These are phyloP conservation scores for Rutstroemia sp. DNA, from an alignment of 2,329 filamentous ascomycete species.

Conservation along the genomic window DNA sequence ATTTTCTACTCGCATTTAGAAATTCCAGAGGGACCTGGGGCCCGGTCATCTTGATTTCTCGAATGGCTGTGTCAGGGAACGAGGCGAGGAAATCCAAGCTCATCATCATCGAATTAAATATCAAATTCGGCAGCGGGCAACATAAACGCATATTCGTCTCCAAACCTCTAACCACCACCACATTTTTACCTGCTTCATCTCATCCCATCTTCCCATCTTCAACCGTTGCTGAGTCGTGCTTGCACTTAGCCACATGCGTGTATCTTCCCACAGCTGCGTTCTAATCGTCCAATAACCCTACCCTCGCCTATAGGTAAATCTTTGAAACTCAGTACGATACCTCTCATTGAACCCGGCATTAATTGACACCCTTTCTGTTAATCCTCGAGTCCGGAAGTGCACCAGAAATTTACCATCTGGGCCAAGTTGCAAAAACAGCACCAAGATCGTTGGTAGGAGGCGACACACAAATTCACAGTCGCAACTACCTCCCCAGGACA, in stretches of 20 bases:
- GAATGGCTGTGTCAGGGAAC: not conserved
- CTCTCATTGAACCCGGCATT: not conserved
- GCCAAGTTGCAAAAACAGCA: not conserved
- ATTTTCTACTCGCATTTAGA: not conserved
- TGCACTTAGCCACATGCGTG: conserved; percentile 1
- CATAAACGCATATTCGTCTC: conserved; percentile 10
- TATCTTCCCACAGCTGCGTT: not conserved
- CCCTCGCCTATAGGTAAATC: not conserved
- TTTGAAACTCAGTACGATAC: conserved; percentile 7
- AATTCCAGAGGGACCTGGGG: conserved; percentile 4
- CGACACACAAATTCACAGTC: not conserved
- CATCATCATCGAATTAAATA: conserved; percentile 11
- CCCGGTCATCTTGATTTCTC: conserved; percentile 4
- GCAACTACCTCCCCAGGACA: not conserved
- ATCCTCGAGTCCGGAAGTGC: not conserved
- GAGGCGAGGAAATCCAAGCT: conserved; percentile 6
- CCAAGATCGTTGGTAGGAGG: not conserved
- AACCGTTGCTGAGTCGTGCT: not conserved
- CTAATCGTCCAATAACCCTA: not conserved
- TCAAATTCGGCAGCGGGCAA: conserved; percentile 8
- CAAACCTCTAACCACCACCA: conserved; percentile 5
- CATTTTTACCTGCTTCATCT: conserved; percentile 7
- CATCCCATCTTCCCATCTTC: conserved; percentile 6
- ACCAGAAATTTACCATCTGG: not conserved
- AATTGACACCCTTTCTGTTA: not conserved